phyloP scores from a whole-genome alignment of 495 filamentous ascomycete genomes.

The Trichocladium uniseriatum region DNA sequence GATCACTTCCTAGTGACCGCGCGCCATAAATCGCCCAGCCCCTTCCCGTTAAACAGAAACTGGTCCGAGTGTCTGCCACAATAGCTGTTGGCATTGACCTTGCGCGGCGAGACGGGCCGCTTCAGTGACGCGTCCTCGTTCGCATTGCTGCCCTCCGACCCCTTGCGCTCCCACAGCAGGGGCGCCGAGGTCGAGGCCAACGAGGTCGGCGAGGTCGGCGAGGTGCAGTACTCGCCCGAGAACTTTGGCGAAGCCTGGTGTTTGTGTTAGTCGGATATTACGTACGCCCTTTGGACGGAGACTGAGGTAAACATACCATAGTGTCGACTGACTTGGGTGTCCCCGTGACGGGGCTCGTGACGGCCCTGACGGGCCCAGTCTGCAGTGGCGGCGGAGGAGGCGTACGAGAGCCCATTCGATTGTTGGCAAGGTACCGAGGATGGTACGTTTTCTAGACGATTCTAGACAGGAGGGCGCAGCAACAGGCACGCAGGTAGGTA shows the following conservation, averaged over 20 bases:
- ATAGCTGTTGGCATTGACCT: constrained; percentile 29
- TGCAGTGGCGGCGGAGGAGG: constrained; percentile 8
- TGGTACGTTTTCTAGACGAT: not conserved
- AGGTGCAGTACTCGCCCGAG: not conserved
- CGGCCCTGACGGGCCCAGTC: constrained; percentile 7
- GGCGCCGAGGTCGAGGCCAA: not conserved
- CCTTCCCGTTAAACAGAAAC: constrained; percentile 25
- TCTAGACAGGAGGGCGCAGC: not conserved
- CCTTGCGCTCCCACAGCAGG: not conserved
- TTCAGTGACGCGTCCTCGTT: constrained; percentile 1
- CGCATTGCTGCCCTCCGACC: not conserved
- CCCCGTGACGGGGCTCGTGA: not conserved
- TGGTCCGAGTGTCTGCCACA: constrained; percentile 29
- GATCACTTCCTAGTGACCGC: constrained; percentile 17
- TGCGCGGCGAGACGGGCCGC: constrained; percentile 6
- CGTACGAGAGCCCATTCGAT: constrained; percentile 7
- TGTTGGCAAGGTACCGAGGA: not conserved
- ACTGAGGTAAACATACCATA: constrained; percentile 5
- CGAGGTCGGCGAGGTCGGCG: too few relatives aligned
- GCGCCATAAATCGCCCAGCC: constrained; percentile 21
- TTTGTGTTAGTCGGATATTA: too few relatives aligned
- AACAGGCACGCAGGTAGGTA: not conserved
- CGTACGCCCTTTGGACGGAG: too few relatives aligned
- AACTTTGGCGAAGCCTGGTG: not conserved
- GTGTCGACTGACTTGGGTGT: constrained; percentile 3